Base-by-base conservation (phyloP, 2,329 filamentous ascomycete species). In the Juglanconis sp. region DNA sequence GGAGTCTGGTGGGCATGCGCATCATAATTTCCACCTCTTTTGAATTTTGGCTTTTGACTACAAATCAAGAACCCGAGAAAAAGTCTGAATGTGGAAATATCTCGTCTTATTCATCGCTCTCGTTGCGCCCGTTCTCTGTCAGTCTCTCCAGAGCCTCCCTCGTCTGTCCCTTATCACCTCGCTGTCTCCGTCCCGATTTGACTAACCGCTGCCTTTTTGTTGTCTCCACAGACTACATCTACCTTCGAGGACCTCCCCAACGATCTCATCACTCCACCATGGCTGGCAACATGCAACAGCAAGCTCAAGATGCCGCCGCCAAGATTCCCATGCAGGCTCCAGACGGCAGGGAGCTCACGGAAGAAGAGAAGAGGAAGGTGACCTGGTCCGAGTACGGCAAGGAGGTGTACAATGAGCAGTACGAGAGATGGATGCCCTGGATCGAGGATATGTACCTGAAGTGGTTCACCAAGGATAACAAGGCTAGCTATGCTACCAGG, bases 391-490 rank as follows among this genome's bases (percentile, higher is more conserved):
- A 62, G 46, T 64, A 60, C 53, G 62, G 59, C 17, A 84, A 81
- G 70, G 73, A 86, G 59, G 85, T 82, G 54, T 91, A 91, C 79
- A 87, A 89, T 75, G 75, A 82, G 57, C 86, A 91, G 72, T 91
- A 91, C 74, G 87, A 91, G 70, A 81, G 76, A 68, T 92, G 89
- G 89, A 82, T 90, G 71, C 89, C 89, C 1, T 91, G 89, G 88
- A 77, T 91, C 59, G 88, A 92, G 73, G 89, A 92, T 71, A 73
- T 85, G 61, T 90, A 90, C 71, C 80, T 92, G 34, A 79, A 81
- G 56, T 91, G 84, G 79, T 91, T 91, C 73, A 89, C 87, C 68
- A 88, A 87, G 64, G 87, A 91, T 70, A 92, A 92, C 80, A 91
- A 92, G 74, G 83, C 87, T 5, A 87, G 83, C 70, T 91, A 91